Evolutionary conservation across 441 rosid species (phyloP), one percentile per base, ranked within the genome.

Genomic region (Pelargonium citronellum): DNA sequence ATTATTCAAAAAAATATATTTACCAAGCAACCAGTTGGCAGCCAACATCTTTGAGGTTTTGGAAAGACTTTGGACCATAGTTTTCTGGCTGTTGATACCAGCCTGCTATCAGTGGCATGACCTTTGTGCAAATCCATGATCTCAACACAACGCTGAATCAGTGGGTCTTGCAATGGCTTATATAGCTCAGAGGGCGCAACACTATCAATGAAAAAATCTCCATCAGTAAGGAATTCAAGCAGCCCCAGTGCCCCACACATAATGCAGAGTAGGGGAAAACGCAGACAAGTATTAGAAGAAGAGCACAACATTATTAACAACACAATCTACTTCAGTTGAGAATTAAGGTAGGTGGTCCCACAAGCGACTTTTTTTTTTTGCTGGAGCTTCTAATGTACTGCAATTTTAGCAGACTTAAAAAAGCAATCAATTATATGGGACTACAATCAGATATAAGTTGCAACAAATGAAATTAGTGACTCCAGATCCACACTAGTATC

Each of bases 21-120:
- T 82, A 94, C 96, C 96, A 91, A 80, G 84, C 91, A 90, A 67
- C 99, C 96, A 3, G 97, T 94, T 0, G 96, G 99, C 71, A 94
- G 90, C 99, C 99, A 94, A 75, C 88, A 81, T 81, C 97, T 89
- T 80, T 84, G 83, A 73, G 96, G 90, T 74, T 85, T 90, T 63
- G 97, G 95, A 76, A 91, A 86, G 78, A 94, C 66, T 78, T 85
- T 89, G 30, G 88, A 88, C 95, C 92, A 91, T 49, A 91, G 60
- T 47, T 69, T 81, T 80, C 72, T 27, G 75, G 82, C 83, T 69
- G 64, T 81, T 66, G 86, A 80, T 58, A 64, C 44, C 4, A 67
- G 12, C 22, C 68, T 69, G 69, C 68, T 69, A 68, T 69, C 61
- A 61, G 83, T 74, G 66, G 84, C 73, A 17, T 83, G 80, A 61